phyloP scores from a whole-genome alignment of 176 grass and related monocot species.

The Oryza brachyantha region DNA sequence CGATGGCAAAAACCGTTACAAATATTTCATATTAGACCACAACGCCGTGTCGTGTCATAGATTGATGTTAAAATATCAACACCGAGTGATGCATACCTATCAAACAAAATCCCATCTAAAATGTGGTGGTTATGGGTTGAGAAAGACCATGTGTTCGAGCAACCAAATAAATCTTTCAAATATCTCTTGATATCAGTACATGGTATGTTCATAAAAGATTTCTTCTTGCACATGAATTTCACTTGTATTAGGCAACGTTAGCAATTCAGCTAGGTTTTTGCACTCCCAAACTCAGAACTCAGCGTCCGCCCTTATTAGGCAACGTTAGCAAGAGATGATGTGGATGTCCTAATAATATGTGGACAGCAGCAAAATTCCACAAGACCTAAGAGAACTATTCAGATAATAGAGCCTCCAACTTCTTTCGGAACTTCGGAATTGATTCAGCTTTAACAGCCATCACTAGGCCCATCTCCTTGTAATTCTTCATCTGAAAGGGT shows the following conservation, averaged over 20 bases:
- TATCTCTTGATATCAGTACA: not conserved
- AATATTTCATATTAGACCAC: not conserved
- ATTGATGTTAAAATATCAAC: not conserved
- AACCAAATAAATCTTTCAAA: not conserved
- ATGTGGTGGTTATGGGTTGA: not conserved
- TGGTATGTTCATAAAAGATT: not conserved
- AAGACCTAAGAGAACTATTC: not conserved
- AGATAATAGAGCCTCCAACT: slow-evolving; percentile 42
- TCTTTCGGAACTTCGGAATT: slow-evolving; percentile 53
- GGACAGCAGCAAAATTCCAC: slow-evolving; percentile 3
- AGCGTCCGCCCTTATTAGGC: too few relatives aligned
- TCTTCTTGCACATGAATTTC: not conserved
- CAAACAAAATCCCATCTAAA: not conserved
- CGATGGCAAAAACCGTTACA: not conserved
- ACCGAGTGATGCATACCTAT: not conserved
- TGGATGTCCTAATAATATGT: not conserved
- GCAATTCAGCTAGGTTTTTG: not conserved
- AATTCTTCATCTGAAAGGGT: slow-evolving; percentile 71
- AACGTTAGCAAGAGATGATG: not conserved
- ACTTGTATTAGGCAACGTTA: not conserved
- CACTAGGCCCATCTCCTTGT: slow-evolving; percentile 71
- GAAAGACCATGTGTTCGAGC: not conserved
- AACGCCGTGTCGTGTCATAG: not conserved
- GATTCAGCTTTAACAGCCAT: slow-evolving; percentile 64
- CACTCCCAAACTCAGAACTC: not conserved